Percentiles rank a stretch among this genome's conserved stretches.
Evolutionary conservation across 176 grass and related monocot species (phyloP).

Genomic region (Lolium perenne): DNA sequence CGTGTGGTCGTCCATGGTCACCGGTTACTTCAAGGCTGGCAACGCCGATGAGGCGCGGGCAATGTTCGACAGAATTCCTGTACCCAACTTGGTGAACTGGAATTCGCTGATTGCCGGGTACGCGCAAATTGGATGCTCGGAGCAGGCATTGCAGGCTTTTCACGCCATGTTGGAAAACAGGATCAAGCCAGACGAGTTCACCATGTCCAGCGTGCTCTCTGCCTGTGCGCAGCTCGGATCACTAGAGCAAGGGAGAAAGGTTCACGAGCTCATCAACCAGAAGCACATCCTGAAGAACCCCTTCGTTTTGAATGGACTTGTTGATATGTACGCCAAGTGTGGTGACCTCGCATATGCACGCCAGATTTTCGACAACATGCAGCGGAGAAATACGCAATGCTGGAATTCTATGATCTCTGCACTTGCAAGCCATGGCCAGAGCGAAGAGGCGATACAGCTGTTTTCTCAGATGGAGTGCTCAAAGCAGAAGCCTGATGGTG

Average conservation of each 20-base stretch:
- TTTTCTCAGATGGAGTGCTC: slow-evolving; percentile 63
- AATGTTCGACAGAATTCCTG: slow-evolving; percentile 54
- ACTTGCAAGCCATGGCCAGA: slow-evolving; percentile 59
- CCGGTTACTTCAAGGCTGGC: slow-evolving; percentile 69
- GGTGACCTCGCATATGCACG: slow-evolving; percentile 54
- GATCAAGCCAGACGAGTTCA: slow-evolving; percentile 63
- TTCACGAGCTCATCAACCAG: slow-evolving; percentile 57
- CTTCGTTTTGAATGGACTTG: slow-evolving; percentile 67
- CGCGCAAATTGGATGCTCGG: slow-evolving; percentile 52
- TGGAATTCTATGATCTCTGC: slow-evolving; percentile 80
- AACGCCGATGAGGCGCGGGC: slow-evolving; percentile 27
- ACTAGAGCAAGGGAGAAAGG: slow-evolving; percentile 48
- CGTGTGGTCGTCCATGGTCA: slow-evolving; percentile 74
- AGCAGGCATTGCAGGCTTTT: slow-evolving; percentile 57
- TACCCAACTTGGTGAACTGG: slow-evolving; percentile 70
- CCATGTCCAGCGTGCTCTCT: slow-evolving; percentile 61
- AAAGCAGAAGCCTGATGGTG: slow-evolving; percentile 44
- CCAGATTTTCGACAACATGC: slow-evolving; percentile 54
- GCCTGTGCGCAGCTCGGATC: slow-evolving; percentile 72
- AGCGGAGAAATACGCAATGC: slow-evolving; percentile 54
- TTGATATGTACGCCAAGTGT: slow-evolving; percentile 86
- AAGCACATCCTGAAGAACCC: slow-evolving; percentile 61
- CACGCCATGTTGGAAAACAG: slow-evolving; percentile 41
- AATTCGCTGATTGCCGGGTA: slow-evolving; percentile 61
- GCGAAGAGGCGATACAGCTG: slow-evolving; percentile 47